A percentile compares a stretch with the other conserved stretches of the same genome.
These are phyloP conservation scores for Iberis amara DNA, from an alignment of 441 rosid species.

Conservation along the genomic window DNA sequence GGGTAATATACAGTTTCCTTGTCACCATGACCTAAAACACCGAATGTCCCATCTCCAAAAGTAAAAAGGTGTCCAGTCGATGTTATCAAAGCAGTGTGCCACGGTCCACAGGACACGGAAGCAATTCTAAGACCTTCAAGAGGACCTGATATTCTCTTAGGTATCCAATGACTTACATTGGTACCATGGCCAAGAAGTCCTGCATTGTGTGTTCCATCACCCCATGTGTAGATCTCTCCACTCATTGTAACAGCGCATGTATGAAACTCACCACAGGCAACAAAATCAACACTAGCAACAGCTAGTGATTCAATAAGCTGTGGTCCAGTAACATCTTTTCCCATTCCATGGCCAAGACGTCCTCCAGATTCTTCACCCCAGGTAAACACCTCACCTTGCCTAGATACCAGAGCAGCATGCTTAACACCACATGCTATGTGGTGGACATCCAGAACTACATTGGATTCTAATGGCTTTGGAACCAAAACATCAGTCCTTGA, in stretches of 20 bases:
- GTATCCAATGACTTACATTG: conserved; percentile 93
- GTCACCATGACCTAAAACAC: conserved; percentile 94
- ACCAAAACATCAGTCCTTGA: conserved; percentile 63
- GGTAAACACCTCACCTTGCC: conserved; percentile 89
- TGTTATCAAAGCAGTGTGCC: conserved; percentile 93
- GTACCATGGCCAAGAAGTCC: conserved; percentile 94
- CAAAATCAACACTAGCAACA: conserved; percentile 57
- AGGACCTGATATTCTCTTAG: conserved; percentile 85
- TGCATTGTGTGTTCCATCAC: conserved; percentile 87
- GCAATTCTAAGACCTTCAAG: conserved; percentile 88
- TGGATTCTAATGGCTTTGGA: conserved; percentile 83
- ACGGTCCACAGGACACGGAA: conserved; percentile 88
- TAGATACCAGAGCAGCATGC: conserved; percentile 85
- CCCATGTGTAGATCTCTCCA: conserved; percentile 92
- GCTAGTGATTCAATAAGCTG: conserved; percentile 72
- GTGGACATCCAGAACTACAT: conserved; percentile 82
- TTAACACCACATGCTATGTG: conserved; percentile 85
- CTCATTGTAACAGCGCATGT: conserved; percentile 84
- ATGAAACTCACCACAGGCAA: conserved; percentile 95
- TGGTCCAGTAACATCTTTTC: conserved; percentile 74
- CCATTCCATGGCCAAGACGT: conserved; percentile 88
- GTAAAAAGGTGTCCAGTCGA: conserved; percentile 86
- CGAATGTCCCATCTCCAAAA: conserved; percentile 94
- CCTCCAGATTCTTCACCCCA: conserved; percentile 99
- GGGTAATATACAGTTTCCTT: conserved; percentile 62